A percentile compares a stretch with the other conserved stretches of the same genome.
These are phyloP conservation scores for Tylopilus sp. DNA, from an alignment of 768 basidiomycete species.

Conservation along the genomic window DNA sequence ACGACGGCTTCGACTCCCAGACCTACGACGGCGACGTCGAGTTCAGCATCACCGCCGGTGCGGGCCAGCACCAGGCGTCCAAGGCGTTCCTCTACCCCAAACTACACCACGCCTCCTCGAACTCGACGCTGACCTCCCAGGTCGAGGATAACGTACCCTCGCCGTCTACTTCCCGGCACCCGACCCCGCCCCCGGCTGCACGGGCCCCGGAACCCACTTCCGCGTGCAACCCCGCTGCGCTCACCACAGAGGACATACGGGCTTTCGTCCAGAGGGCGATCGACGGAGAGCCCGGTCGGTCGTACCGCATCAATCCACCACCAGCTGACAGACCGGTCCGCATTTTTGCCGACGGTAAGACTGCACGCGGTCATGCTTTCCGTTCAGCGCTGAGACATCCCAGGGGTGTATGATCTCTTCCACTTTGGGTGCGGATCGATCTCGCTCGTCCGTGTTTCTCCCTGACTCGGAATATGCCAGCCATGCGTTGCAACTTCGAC, in stretches of 20 bases:
- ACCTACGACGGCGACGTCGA: slow-evolving; percentile 92
- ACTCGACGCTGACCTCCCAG: slow-evolving; percentile 51
- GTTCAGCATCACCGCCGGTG: slow-evolving; percentile 62
- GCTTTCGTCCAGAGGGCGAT: slow-evolving; percentile 74
- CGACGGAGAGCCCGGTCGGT: slow-evolving; percentile 58
- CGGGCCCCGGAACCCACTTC: slow-evolving; percentile 34
- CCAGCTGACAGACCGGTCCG: slow-evolving; percentile 77
- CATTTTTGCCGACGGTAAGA: slow-evolving; percentile 89
- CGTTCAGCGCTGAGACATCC: slow-evolving; percentile 2
- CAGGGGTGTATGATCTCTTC: slow-evolving; percentile 95
- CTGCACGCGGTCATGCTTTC: neutral
- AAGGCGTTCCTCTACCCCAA: slow-evolving; percentile 26
- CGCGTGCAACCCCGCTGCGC: slow-evolving; percentile 59
- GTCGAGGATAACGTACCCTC: slow-evolving; percentile 20
- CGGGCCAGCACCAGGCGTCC: slow-evolving; percentile 37
- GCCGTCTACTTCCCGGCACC: slow-evolving; percentile 19
- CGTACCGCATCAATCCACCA: slow-evolving; percentile 85
- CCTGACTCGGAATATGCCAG: slow-evolving; percentile 38
- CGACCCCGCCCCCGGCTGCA: slow-evolving; percentile 24
- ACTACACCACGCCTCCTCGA: slow-evolving; percentile 45
- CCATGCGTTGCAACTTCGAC: slow-evolving; percentile 92
- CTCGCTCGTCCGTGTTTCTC: neutral
- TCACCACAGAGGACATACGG: slow-evolving; percentile 77
- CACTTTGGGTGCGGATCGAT: slow-evolving; percentile 75
- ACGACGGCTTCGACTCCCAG: slow-evolving; percentile 78